These are phyloP conservation scores for Ophiognomonia clavigignenti-juglandacearum DNA, from an alignment of 2,329 filamentous ascomycete genomes.

Conservation along the genomic window DNA sequence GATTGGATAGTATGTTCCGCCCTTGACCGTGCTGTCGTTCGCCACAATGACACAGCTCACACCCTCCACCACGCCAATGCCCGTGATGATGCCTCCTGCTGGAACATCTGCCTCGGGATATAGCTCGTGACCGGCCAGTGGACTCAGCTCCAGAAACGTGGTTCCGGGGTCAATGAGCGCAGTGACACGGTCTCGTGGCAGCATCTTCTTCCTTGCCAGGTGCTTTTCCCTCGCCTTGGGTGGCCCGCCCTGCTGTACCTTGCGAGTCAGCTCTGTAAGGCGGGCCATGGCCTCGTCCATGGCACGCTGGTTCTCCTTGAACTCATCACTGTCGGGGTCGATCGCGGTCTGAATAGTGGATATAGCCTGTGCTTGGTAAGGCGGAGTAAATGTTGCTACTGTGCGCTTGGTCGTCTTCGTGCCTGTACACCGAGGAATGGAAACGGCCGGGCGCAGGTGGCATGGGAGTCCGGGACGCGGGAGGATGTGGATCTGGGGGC, in stretches of 20 bases:
- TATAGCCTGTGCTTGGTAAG: slow-evolving; percentile 76
- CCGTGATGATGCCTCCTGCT: slow-evolving; percentile 86
- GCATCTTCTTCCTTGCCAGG: slow-evolving; percentile 83
- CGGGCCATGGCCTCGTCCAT: slow-evolving; percentile 70
- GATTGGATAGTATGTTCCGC: slow-evolving; percentile 93
- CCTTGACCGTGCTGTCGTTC: slow-evolving; percentile 96
- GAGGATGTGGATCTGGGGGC: slow-evolving; percentile 11
- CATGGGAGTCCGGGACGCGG: slow-evolving; percentile 9
- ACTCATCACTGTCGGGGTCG: slow-evolving; percentile 73
- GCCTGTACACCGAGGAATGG: slow-evolving; percentile 16
- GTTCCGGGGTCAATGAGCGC: slow-evolving; percentile 85
- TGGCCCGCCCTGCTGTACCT: slow-evolving; percentile 70
- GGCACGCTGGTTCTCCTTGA: slow-evolving; percentile 71
- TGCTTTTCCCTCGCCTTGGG: slow-evolving; percentile 85
- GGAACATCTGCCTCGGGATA: slow-evolving; percentile 86
- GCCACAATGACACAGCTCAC: slow-evolving; percentile 90
- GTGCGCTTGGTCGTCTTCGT: slow-evolving; percentile 27
- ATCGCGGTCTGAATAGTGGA: slow-evolving; percentile 73
- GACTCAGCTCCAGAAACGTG: slow-evolving; percentile 87
- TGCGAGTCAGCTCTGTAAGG: slow-evolving; percentile 65
- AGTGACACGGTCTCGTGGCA: slow-evolving; percentile 83
- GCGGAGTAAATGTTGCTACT: slow-evolving; percentile 73
- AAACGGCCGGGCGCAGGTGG: slow-evolving; percentile 15
- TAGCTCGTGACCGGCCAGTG: slow-evolving; percentile 80
- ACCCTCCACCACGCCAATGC: slow-evolving; percentile 83